Conservation (phyloP, 768 basidiomycete genomes). For the Hypholoma sublateritium region DNA sequence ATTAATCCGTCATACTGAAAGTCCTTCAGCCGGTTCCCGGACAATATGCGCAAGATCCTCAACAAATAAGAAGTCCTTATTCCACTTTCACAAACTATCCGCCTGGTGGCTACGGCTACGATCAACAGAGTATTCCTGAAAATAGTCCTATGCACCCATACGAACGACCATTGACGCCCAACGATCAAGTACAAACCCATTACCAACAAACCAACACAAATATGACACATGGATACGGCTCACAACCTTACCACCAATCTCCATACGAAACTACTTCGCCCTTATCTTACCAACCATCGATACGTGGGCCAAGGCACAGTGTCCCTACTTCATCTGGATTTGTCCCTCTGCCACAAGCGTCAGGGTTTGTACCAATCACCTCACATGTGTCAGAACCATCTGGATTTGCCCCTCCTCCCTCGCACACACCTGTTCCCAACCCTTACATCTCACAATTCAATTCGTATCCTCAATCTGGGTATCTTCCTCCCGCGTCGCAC, state of each 20-base stretch:
- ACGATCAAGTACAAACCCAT: constrained; percentile 29
- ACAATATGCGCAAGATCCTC: constrained; percentile 36
- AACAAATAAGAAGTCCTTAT: constrained; percentile 26
- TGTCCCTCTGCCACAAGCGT: constrained; percentile 47
- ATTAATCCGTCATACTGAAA: neutral
- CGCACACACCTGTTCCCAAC: constrained; percentile 40
- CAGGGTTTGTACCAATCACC: constrained; percentile 34
- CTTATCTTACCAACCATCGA: constrained; percentile 32
- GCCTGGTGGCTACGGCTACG: constrained; percentile 30
- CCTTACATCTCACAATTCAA: constrained; percentile 38
- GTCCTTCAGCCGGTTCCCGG: constrained; percentile 33
- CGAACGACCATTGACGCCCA: constrained; percentile 38
- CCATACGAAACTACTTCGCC: constrained; percentile 33
- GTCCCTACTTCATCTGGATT: constrained; percentile 73
- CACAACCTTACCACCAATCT: constrained; percentile 40
- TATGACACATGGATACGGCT: constrained; percentile 27
- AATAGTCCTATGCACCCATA: constrained; percentile 33
- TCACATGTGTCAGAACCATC: constrained; percentile 37
- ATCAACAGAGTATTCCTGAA: constrained; percentile 32
- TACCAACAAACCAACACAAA: constrained; percentile 23
- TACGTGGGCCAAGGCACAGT: constrained; percentile 63
- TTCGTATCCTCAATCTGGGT: constrained; percentile 22
- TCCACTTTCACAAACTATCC: constrained; percentile 32
- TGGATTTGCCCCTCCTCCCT: constrained; percentile 36
- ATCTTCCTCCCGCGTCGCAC: constrained; percentile 28